Conservation (phyloP, 1,139 yeast species). For the Nadsonia commutata region DNA sequence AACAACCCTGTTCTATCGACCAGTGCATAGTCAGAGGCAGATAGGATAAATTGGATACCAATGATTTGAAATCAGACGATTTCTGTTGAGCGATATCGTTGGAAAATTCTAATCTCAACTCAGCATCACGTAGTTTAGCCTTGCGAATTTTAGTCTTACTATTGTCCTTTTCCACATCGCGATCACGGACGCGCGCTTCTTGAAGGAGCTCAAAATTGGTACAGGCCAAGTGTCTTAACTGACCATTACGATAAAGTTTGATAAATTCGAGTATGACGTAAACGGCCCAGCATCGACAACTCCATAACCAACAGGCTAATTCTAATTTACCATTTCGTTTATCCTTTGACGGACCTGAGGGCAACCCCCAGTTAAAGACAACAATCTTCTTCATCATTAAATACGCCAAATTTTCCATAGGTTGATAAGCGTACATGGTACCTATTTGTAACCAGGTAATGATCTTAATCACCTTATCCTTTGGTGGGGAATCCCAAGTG, state of each 20-base stretch:
- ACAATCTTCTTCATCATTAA: constrained; percentile 25
- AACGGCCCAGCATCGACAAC: constrained; percentile 27
- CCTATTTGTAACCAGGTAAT: constrained; percentile 24
- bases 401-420: constrained; percentile 29
- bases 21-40: constrained; percentile 30
- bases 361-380: constrained; percentile 3
- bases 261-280: constrained; percentile 25
- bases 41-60: constrained; percentile 26
- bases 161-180: constrained; percentile 13
- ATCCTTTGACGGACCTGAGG: neutral
- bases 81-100: neutral
- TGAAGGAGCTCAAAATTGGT: constrained; percentile 3
- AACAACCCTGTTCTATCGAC: constrained; percentile 26
- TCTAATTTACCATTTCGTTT: neutral
- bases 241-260: constrained; percentile 9
- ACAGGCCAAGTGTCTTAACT: constrained; percentile 1
- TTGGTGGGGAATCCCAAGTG: constrained; percentile 13
- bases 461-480: constrained; percentile 15
- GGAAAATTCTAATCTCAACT: neutral
- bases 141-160: neutral
- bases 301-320: neutral
- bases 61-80: constrained; percentile 7
- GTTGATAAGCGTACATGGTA: constrained; percentile 25
- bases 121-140: neutral
- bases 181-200: constrained; percentile 10